Evolutionary conservation across 208 protist species (phyloP).

Genomic region (Phytomonas sp.): DNA sequence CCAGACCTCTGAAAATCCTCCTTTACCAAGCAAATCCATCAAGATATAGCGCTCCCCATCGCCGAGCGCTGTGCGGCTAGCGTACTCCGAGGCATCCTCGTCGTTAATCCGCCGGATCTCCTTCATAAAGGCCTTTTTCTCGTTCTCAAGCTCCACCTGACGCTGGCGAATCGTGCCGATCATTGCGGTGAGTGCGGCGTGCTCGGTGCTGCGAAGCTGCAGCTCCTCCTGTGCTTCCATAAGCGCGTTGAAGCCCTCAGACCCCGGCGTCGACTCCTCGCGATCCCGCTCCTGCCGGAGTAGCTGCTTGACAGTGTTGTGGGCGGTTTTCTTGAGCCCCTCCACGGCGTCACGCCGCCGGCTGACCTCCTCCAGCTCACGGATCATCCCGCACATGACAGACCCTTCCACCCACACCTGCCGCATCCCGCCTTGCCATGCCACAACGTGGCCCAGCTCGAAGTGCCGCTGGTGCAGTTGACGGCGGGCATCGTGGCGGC

Average conservation of each 20-base stretch:
- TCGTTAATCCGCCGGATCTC: conserved; percentile 72
- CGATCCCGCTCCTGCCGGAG: conserved; percentile 37
- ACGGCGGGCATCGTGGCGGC: conserved; percentile 39
- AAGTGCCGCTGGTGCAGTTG: conserved; percentile 57
- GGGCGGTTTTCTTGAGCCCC: conserved; percentile 40
- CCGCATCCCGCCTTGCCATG: conserved; percentile 34
- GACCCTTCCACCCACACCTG: conserved; percentile 76
- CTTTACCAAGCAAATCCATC: conserved; percentile 89
- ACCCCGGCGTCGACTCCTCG: conserved; percentile 32
- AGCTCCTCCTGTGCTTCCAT: conserved; percentile 44
- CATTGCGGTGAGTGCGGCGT: conserved; percentile 31
- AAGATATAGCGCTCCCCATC: conserved; percentile 75
- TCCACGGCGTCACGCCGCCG: conserved; percentile 40
- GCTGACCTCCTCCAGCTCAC: conserved; percentile 30
- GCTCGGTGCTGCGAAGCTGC: conserved; percentile 45
- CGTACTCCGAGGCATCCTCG: conserved; percentile 69
- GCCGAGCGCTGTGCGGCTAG: conserved; percentile 35
- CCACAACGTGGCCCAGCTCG: conserved; percentile 66
- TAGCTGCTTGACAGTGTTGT: conserved; percentile 44
- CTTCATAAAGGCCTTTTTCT: conserved; percentile 76
- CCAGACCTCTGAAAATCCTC: conserved; percentile 94
- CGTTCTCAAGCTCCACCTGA: conserved; percentile 37
- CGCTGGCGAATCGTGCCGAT: conserved; percentile 29
- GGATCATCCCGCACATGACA: conserved; percentile 31
- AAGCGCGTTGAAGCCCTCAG: conserved; percentile 26